Evolutionary conservation across 2,329 filamentous ascomycete genomes (phyloP), one percentile per base, ranked within the genome.

Genomic region (Fusarium sp.): DNA sequence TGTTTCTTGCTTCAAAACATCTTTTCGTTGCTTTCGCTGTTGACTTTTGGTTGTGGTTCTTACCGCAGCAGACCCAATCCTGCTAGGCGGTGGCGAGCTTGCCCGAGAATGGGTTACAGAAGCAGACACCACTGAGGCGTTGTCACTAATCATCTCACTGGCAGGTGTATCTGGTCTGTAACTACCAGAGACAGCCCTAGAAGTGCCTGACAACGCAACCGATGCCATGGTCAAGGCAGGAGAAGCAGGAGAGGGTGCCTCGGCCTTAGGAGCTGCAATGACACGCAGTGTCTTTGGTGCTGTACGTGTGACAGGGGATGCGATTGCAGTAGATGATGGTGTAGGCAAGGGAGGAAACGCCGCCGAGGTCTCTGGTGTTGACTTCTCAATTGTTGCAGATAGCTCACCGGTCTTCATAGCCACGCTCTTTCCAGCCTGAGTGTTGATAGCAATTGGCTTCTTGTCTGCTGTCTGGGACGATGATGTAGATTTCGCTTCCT

Each of bases 111-210:
- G 85, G 2, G 88, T 93, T 38, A 92, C 82, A 5, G 92, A 93
- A 6, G 90, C 87, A 22, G 93, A 95, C 9, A 93, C 87, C 28
- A 95, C 85, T 0, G 92, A 95, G 16, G 92, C 90, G 61, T 89
- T 93, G 78, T 95, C 93, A n/a, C 92, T 94, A 39, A 93, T 86
- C 62, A 90, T 85, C 77, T 95, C 93, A 77, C 92, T 95, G 3
- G 84, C 88, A 0, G 93, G 92, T 2, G 93, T 95, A 33, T 90
- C 90, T n/a, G 93, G 92, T 12, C 88, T 85, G 63, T 91, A 78
- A 11, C 75, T 78, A 16, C 69, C 59, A 22, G 79, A 81, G 28
- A 81, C 66, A 5, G 75, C 78, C 58, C 81, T 79, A 16, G 80
- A 79, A n/a, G 72, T 64, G 39, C 74, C 68, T 41, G 79, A 73